These are phyloP conservation scores for Puccinia horiana DNA, from an alignment of 1,284 basidiomycete genomes.

Conservation along the genomic window DNA sequence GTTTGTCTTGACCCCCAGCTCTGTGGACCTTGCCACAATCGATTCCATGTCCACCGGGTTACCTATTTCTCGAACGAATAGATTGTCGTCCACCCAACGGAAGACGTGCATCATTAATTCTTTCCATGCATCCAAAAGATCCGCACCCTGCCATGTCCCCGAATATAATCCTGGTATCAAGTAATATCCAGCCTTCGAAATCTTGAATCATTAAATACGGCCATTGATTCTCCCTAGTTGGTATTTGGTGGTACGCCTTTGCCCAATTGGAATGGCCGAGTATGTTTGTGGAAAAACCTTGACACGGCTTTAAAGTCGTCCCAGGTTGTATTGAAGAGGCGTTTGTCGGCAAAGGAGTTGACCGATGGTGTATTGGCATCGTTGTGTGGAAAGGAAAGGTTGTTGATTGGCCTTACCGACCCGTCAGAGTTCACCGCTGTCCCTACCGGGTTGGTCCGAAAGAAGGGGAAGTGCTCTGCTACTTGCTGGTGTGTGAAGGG, in stretches of 20 bases:
- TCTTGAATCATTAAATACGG: background rate
- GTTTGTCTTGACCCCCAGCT: slow-evolving; percentile 2
- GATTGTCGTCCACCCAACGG: background rate
- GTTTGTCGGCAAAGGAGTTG: background rate
- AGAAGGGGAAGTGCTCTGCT: too few species aligned
- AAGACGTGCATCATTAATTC: background rate
- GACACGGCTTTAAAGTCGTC: background rate
- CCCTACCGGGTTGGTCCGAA: too few species aligned
- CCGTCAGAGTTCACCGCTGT: slow-evolving; percentile 3
- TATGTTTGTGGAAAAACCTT: background rate
- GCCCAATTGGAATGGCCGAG: background rate
- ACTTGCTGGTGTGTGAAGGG: too few species aligned
- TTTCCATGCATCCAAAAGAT: slow-evolving; percentile 19
- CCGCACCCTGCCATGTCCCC: too few species aligned
- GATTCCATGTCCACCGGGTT: too few species aligned
- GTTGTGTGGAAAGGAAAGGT: background rate
- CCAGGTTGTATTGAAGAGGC: background rate
- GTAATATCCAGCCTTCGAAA: background rate
- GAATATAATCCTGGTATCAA: background rate
- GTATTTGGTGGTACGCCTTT: background rate
- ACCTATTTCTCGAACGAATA: background rate
- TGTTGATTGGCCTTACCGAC: slow-evolving; percentile 1
- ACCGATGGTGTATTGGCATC: background rate
- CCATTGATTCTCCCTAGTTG: background rate
- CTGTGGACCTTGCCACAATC: background rate